These are phyloP conservation scores for Globisporangium cystogenes DNA, from an alignment of 352 stramenopile genomes.

Conservation along the genomic window DNA sequence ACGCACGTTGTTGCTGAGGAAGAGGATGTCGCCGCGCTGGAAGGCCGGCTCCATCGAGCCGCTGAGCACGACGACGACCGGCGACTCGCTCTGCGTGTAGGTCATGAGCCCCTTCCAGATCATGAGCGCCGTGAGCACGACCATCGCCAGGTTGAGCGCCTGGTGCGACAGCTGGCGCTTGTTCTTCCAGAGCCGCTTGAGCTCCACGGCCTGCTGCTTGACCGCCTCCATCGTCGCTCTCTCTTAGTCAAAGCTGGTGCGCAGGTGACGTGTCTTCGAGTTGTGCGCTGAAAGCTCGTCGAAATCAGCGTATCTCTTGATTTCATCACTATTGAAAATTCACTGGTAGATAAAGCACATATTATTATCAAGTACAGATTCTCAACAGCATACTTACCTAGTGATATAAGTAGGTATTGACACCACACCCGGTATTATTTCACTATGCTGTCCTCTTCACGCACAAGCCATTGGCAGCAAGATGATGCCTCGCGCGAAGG, in stretches of 20 bases:
- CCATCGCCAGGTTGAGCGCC: conserved; percentile 97
- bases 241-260: too few species aligned
- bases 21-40: conserved; percentile 98
- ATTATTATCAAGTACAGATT: not conserved
- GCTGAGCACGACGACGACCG: conserved; percentile 98
- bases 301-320: not conserved
- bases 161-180: conserved; percentile 97
- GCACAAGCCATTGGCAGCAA: not conserved
- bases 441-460: not conserved
- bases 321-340: not conserved
- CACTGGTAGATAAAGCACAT: not conserved
- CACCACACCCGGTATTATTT: not conserved
- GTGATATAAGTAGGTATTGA: too few species aligned
- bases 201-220: conserved; percentile 90
- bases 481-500: not conserved
- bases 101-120: conserved; percentile 99
- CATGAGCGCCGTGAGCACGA: conserved; percentile 98
- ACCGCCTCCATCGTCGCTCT: conserved; percentile 43
- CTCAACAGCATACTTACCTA: too few species aligned
- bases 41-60: conserved; percentile 99
- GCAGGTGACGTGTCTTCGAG: not conserved
- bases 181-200: conserved; percentile 98
- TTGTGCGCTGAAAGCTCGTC: not conserved
- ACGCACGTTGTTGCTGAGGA: conserved; percentile 93
- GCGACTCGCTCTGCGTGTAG: conserved; percentile 95